Evolutionary conservation across 768 basidiomycete genomes (phyloP).

Genomic region (Mycena olivaceomarginata): DNA sequence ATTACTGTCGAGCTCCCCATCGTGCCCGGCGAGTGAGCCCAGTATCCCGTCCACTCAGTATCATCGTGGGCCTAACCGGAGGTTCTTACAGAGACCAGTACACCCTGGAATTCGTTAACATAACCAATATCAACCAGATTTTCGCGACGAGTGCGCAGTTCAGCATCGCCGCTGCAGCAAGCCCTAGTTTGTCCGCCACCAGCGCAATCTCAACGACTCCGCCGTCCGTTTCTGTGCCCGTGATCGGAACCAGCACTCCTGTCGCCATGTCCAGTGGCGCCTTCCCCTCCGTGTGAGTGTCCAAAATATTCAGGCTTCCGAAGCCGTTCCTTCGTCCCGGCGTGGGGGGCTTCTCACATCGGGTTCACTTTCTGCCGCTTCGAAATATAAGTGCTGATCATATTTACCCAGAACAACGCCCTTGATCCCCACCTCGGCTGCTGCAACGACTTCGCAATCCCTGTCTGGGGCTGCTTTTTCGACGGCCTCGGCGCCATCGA

Average conservation of each 20-base stretch:
- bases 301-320: not conserved
- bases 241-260: not conserved
- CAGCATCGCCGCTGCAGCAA: slow-evolving; percentile 32
- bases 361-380: not conserved
- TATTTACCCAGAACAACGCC: not conserved
- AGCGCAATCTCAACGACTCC: not conserved
- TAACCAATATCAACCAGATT: slow-evolving; percentile 35
- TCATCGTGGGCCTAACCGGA: not conserved
- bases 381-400: not conserved
- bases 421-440: not conserved
- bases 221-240: not conserved
- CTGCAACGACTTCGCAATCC: not conserved
- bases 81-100: not conserved
- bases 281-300: not conserved
- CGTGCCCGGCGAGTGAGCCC: slow-evolving; percentile 15
- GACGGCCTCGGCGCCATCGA: not conserved
- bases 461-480: not conserved
- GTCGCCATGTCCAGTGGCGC: not conserved
- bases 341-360: not conserved
- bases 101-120: slow-evolving; percentile 32
- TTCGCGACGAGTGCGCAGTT: slow-evolving; percentile 24
- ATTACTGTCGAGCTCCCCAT: slow-evolving; percentile 20
- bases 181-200: not conserved
- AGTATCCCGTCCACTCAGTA: not conserved
- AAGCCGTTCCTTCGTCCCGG: not conserved